These are phyloP conservation scores for Calocybe indica DNA, from an alignment of 768 basidiomycete genomes.

Conservation along the genomic window DNA sequence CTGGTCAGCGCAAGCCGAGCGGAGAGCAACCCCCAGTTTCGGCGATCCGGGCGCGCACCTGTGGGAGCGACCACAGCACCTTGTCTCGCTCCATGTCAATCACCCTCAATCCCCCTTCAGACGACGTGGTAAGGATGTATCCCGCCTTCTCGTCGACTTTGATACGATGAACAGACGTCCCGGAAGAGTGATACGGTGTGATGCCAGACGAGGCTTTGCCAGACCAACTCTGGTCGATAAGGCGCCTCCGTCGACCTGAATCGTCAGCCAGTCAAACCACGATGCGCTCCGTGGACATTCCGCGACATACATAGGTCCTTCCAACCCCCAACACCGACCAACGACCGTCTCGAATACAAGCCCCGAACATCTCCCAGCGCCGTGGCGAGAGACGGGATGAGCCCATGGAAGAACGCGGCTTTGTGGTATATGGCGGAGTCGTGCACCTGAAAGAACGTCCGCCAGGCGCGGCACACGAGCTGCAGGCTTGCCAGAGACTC, in stretches of 20 bases:
- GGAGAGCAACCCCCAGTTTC: background rate
- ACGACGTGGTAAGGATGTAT: slow-evolving; percentile 53
- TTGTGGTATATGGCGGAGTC: slow-evolving; percentile 50
- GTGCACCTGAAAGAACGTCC: slow-evolving; percentile 39
- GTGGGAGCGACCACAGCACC: slow-evolving; percentile 58
- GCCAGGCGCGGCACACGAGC: slow-evolving; percentile 40
- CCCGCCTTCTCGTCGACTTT: slow-evolving; percentile 66
- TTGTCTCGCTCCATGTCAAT: slow-evolving; percentile 42
- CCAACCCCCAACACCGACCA: slow-evolving; percentile 42
- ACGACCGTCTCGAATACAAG: slow-evolving; percentile 25
- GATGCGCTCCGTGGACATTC: background rate
- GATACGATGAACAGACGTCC: slow-evolving; percentile 56
- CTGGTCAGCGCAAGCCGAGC: slow-evolving; percentile 2
- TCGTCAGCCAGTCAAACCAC: slow-evolving; percentile 1
- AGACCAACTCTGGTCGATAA: slow-evolving; percentile 47
- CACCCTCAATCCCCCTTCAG: slow-evolving; percentile 52
- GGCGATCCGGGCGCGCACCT: slow-evolving; percentile 26
- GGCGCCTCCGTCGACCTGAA: slow-evolving; percentile 39
- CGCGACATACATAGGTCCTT: slow-evolving; percentile 50
- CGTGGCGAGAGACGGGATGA: slow-evolving; percentile 22
- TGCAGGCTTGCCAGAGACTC: slow-evolving; percentile 29
- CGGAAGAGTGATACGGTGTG: slow-evolving; percentile 25
- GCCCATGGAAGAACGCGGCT: slow-evolving; percentile 48
- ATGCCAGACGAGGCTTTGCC: slow-evolving; percentile 40
- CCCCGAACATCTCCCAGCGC: slow-evolving; percentile 23